Percentiles rank a stretch among this genome's conserved stretches.
Evolutionary conservation across 75 land plant species (phyloP).

Genomic region (Pinus albicaulis): DNA sequence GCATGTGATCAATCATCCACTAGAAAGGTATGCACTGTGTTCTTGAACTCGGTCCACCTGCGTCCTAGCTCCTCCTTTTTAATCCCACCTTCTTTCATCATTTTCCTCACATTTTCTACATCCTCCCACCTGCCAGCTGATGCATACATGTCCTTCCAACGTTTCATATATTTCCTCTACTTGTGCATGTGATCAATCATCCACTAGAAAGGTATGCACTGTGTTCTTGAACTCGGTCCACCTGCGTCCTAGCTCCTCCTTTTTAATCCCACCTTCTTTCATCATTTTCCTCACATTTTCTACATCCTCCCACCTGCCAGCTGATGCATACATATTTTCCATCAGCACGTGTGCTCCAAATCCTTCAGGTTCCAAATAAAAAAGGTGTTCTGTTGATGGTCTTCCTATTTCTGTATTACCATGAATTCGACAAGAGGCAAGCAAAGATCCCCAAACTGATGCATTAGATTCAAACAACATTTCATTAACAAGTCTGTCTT

Average conservation of each 20-base stretch:
- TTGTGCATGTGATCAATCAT: constrained; percentile 7
- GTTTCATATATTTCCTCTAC: constrained; percentile 9
- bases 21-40: constrained; percentile 12
- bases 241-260: constrained; percentile 47
- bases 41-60: constrained; percentile 22
- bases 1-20: constrained; percentile 12
- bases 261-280: constrained; percentile 24
- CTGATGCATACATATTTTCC: constrained; percentile 44
- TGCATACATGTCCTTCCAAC: neutral
- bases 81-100: no score
- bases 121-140: constrained; percentile 8
- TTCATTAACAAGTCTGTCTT: constrained; percentile 25
- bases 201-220: constrained; percentile 13
- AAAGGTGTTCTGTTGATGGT: constrained; percentile 28
- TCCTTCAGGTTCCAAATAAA: constrained; percentile 35
- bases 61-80: constrained; percentile 46
- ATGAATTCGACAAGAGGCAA: constrained; percentile 48
- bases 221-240: constrained; percentile 15
- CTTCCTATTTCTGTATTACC: constrained; percentile 37
- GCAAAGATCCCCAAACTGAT: constrained; percentile 40
- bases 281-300: constrained; percentile 30
- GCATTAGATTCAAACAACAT: constrained; percentile 43
- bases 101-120: constrained; percentile 15
- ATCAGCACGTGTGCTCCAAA: constrained; percentile 34
- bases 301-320: constrained; percentile 39